Conservation (phyloP, 306 rosid genomes). For the Prunus mira region DNA sequence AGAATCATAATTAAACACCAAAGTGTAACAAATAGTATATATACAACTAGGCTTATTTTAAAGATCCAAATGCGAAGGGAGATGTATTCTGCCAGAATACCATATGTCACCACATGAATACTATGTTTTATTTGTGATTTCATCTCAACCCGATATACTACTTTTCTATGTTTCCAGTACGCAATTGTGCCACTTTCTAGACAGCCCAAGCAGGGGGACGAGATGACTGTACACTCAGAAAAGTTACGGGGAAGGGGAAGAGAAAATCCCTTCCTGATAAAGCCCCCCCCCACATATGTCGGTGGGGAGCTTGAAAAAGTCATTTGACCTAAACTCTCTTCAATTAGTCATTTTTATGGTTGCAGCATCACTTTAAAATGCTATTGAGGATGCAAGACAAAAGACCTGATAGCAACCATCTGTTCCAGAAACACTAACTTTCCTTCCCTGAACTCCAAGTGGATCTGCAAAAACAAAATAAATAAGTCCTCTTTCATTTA, state of each 20-base stretch:
- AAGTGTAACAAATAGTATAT: neutral
- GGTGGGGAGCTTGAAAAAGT: too few relatives aligned
- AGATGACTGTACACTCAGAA: neutral
- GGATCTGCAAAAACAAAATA: slow-evolving; percentile 45
- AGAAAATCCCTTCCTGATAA: too few relatives aligned
- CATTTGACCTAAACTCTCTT: too few relatives aligned
- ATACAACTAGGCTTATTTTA: neutral
- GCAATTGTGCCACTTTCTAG: neutral
- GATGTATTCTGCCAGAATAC: neutral
- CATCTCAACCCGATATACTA: neutral
- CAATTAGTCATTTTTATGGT: too few relatives aligned
- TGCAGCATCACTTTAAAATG: neutral
- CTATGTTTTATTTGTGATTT: neutral
- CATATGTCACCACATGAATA: neutral
- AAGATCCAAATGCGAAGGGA: neutral
- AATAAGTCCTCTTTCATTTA: slow-evolving; percentile 7
- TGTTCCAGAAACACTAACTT: slow-evolving; percentile 57
- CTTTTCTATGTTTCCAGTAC: neutral
- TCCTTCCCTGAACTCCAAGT: slow-evolving; percentile 95
- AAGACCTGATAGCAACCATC: slow-evolving; percentile 72
- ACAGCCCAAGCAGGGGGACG: neutral
- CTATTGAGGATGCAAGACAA: slow-evolving; percentile 14
- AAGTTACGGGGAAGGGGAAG: too few relatives aligned
- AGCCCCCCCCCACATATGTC: too few relatives aligned
- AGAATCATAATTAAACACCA: slow-evolving; percentile 6